A percentile compares a stretch with the other conserved stretches of the same genome.
Conservation (phyloP, 2,329 filamentous ascomycete species). For the Huntiella decipiens region DNA sequence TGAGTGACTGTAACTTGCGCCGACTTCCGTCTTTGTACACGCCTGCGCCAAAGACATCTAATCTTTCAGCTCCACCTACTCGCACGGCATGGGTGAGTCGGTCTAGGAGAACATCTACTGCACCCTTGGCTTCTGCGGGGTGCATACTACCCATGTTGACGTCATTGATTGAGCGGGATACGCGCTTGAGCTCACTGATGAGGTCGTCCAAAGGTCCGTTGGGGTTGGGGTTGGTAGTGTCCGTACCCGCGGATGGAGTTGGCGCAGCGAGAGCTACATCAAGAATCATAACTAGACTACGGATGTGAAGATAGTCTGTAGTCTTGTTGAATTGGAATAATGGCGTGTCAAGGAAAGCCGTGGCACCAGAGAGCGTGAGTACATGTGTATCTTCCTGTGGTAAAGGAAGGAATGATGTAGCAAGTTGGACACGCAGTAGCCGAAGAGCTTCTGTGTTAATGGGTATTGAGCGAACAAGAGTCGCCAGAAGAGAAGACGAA, state of each 20-base stretch:
- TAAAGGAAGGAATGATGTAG: too few species aligned
- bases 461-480: too few species aligned
- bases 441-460: too few species aligned
- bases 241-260: not conserved
- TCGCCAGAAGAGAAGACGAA: too few species aligned
- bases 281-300: constrained; percentile 46
- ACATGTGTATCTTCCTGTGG: too few species aligned
- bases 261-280: constrained; percentile 57
- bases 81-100: constrained; percentile 54
- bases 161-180: constrained; percentile 49
- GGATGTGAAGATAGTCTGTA: constrained; percentile 52
- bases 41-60: constrained; percentile 28
- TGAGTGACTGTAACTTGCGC: not conserved
- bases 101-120: constrained; percentile 54
- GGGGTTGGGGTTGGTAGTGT: constrained; percentile 31
- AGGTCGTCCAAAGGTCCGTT: constrained; percentile 54
- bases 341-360: constrained; percentile 16
- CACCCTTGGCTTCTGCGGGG: constrained; percentile 58
- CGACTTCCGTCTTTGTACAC: not conserved
- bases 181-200: constrained; percentile 34
- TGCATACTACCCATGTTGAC: constrained; percentile 53
- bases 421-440: too few species aligned
- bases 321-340: constrained; percentile 30
- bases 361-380: too few species aligned
- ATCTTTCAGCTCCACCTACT: constrained; percentile 37